Evolutionary conservation across 768 basidiomycete species (phyloP).

Genomic region (Mycena venus): DNA sequence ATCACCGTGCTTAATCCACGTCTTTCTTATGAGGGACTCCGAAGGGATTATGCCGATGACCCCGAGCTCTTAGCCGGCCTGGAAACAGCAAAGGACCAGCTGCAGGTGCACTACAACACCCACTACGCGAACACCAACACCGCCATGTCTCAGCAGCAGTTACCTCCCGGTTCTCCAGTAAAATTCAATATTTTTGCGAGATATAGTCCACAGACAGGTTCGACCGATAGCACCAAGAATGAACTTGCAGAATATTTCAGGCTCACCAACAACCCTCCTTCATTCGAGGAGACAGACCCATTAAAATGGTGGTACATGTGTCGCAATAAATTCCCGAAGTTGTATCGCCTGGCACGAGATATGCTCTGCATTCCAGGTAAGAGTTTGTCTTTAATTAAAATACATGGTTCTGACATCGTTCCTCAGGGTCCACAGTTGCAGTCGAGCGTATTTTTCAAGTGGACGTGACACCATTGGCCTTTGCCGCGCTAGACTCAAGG

Average conservation of each 20-base stretch:
- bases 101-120: background rate
- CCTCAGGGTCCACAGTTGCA: no score
- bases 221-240: background rate
- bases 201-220: background rate
- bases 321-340: conserved; percentile 35
- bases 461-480: no score
- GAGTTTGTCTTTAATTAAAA: no score
- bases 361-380: no score
- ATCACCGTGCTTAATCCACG: background rate
- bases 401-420: no score
- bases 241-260: conserved; percentile 35
- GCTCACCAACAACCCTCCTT: conserved; percentile 11
- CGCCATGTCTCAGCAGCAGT: background rate
- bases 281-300: conserved; percentile 23
- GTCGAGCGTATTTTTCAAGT: no score
- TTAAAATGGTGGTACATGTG: background rate
- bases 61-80: background rate
- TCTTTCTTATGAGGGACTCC: background rate
- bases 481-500: background rate
- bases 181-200: background rate
- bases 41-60: background rate
- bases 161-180: no score
- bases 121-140: background rate
- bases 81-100: background rate
- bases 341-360: conserved; percentile 1